phyloP scores from a whole-genome alignment of 2,329 filamentous ascomycete species.

The Fusarium transvaalense region DNA sequence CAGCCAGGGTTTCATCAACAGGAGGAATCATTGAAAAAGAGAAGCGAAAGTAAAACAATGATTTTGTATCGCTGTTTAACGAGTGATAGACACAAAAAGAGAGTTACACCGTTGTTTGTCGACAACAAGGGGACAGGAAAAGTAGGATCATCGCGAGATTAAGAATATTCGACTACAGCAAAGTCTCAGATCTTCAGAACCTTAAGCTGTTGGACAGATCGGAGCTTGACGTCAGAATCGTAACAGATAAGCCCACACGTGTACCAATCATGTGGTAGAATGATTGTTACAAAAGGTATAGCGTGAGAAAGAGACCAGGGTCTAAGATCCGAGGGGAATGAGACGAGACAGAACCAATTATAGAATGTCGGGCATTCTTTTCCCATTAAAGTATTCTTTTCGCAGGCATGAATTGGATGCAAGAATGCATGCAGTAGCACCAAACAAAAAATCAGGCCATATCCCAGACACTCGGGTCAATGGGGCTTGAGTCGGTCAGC shows the following conservation, averaged over 20 bases:
- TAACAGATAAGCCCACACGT: background rate
- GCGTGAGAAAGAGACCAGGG: background rate
- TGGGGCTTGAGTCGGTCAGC: background rate
- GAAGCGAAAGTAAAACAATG: background rate
- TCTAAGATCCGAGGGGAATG: background rate
- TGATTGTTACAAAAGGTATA: background rate
- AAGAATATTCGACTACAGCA: background rate
- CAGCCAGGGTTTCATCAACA: background rate
- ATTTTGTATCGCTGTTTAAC: too few species aligned
- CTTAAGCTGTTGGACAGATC: background rate
- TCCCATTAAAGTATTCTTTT: background rate
- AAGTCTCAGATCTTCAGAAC: background rate
- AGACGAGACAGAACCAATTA: background rate
- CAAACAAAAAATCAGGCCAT: background rate
- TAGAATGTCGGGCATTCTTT: background rate
- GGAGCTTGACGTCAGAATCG: background rate
- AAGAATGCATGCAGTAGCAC: background rate
- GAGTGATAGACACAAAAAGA: background rate
- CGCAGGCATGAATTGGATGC: background rate
- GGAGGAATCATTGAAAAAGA: background rate
- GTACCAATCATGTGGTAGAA: background rate
- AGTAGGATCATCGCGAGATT: background rate
- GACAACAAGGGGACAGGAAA: background rate
- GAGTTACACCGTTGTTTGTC: background rate
- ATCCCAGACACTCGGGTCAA: background rate